These are phyloP conservation scores for Aspergillus vadensis DNA, from an alignment of 2,329 filamentous ascomycete species.

Conservation along the genomic window DNA sequence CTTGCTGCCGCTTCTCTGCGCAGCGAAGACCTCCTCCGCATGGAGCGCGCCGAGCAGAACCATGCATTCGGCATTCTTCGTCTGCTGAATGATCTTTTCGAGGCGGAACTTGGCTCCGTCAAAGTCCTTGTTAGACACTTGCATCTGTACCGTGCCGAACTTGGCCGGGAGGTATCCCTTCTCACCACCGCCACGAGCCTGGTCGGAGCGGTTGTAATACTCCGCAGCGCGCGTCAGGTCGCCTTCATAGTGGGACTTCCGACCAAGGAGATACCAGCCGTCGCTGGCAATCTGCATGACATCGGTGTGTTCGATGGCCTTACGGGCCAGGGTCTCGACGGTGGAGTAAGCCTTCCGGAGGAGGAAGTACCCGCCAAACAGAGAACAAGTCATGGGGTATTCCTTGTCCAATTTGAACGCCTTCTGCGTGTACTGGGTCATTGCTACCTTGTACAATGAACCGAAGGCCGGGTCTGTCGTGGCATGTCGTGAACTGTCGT, in stretches of 20 bases:
- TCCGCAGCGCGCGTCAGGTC: constrained; percentile 75
- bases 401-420: constrained; percentile 93
- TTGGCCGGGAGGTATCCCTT: constrained; percentile 91
- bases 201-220: constrained; percentile 86
- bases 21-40: constrained; percentile 88
- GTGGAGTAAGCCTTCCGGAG: constrained; percentile 77
- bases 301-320: constrained; percentile 93
- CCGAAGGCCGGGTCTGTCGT: constrained; percentile 84
- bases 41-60: constrained; percentile 87
- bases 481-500: constrained; percentile 78
- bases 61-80: constrained; percentile 84
- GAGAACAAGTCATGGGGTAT: constrained; percentile 83
- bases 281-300: constrained; percentile 96
- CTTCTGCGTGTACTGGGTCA: constrained; percentile 91
- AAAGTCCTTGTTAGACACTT: constrained; percentile 78
- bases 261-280: constrained; percentile 91
- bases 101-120: constrained; percentile 90
- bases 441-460: constrained; percentile 84
- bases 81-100: constrained; percentile 89
- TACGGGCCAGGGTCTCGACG: constrained; percentile 83
- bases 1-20: constrained; percentile 74
- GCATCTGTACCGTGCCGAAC: constrained; percentile 88
- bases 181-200: constrained; percentile 87
- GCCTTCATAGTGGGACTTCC: constrained; percentile 84
- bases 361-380: constrained; percentile 88